Percentiles rank a stretch among this genome's conserved stretches.
Conservation (phyloP, 345 rosid species). For the Citrus inodora region DNA sequence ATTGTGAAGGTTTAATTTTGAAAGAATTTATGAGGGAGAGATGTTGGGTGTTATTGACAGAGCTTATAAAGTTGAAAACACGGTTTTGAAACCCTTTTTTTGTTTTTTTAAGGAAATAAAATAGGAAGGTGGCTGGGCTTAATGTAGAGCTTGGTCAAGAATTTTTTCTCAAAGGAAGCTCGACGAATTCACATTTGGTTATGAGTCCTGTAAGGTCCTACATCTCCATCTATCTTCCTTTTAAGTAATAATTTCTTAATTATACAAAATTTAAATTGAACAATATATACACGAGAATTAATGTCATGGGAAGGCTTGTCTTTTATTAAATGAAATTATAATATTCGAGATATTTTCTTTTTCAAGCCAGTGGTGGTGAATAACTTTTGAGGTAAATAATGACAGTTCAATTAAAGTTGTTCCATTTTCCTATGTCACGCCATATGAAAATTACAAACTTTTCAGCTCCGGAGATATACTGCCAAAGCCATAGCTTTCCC, state of each 20-base stretch:
- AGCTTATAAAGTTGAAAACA: background rate
- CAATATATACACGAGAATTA: too few relatives aligned
- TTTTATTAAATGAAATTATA: too few relatives aligned
- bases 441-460: too few relatives aligned
- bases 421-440: background rate
- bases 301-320: too few relatives aligned
- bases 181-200: conserved; percentile 16
- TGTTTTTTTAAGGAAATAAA: background rate
- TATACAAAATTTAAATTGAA: too few relatives aligned
- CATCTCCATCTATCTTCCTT: conserved; percentile 21
- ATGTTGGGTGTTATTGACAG: background rate
- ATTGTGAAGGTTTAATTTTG: conserved; percentile 1
- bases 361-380: background rate
- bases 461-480: background rate
- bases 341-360: too few relatives aligned
- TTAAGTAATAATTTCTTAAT: background rate
- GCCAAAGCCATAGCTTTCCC: background rate
- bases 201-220: conserved; percentile 24
- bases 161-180: conserved; percentile 10
- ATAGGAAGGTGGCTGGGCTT: conserved; percentile 3
- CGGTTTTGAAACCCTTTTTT: background rate
- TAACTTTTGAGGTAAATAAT: background rate
- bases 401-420: background rate
- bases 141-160: conserved; percentile 13
- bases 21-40: background rate